Percentiles rank a stretch among this genome's conserved stretches.
These are phyloP conservation scores for Maudiozyma pseudohumilis DNA, from an alignment of 805 yeast species.

Conservation along the genomic window DNA sequence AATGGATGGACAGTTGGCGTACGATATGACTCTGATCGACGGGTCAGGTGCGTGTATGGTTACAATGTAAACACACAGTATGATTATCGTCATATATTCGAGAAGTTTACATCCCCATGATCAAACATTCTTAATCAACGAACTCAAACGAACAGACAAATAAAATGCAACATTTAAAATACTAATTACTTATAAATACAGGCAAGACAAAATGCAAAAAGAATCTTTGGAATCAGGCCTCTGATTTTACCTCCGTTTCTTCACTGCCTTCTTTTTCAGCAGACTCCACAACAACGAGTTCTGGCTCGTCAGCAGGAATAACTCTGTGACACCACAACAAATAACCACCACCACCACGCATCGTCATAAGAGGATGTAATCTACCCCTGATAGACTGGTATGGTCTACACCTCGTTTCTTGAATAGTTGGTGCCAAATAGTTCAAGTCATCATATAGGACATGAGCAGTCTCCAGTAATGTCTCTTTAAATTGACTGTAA, in stretches of 20 bases:
- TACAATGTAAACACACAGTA: conserved; percentile 31
- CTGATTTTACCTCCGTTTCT: not conserved
- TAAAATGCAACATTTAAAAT: not conserved
- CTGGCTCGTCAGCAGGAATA: conserved; percentile 25
- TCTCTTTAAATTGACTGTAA: conserved; percentile 74
- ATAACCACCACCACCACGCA: conserved; percentile 88
- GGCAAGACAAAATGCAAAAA: not conserved
- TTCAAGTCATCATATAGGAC: conserved; percentile 59
- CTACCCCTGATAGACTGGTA: conserved; percentile 92
- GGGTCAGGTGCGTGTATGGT: conserved; percentile 55
- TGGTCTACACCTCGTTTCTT: conserved; percentile 72
- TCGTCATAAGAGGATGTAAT: conserved; percentile 90
- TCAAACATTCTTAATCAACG: not conserved
- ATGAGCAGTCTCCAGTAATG: conserved; percentile 56
- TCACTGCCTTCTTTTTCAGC: conserved; percentile 1
- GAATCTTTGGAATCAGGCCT: not conserved
- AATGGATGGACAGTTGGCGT: conserved; percentile 41
- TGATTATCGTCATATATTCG: conserved; percentile 6
- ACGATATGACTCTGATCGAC: conserved; percentile 40
- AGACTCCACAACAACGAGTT: not conserved
- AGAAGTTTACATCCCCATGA: conserved; percentile 4
- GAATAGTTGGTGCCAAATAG: conserved; percentile 71
- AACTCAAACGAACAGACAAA: not conserved
- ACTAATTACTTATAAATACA: too few relatives aligned
- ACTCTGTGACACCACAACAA: conserved; percentile 72